These are phyloP conservation scores for Poronia punctata DNA, from an alignment of 495 filamentous ascomycete genomes.

Conservation along the genomic window DNA sequence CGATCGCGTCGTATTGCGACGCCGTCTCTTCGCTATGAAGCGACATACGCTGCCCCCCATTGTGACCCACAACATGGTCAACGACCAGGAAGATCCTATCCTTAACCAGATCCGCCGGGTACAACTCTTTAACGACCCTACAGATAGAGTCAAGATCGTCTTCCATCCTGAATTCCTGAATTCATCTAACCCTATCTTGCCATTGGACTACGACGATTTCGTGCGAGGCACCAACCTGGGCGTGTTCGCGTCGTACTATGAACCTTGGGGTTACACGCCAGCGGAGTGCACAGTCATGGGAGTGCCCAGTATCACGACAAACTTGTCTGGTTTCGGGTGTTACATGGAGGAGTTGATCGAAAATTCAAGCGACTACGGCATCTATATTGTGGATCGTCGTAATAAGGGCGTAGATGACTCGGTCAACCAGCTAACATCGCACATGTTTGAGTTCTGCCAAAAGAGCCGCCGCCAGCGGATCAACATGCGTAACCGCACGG, in stretches of 20 bases:
- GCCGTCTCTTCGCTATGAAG: slow-evolving; percentile 94
- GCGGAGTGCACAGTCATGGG: slow-evolving; percentile 99
- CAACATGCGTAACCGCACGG: slow-evolving; percentile 97
- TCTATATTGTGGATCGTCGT: slow-evolving; percentile 96
- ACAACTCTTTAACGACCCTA: slow-evolving; percentile 91
- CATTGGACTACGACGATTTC: slow-evolving; percentile 97
- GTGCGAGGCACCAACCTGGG: slow-evolving; percentile 94
- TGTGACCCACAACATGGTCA: slow-evolving; percentile 99
- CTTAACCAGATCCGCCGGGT: slow-evolving; percentile 94
- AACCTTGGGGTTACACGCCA: slow-evolving; percentile 98
- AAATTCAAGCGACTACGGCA: slow-evolving; percentile 94
- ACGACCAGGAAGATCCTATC: slow-evolving; percentile 88
- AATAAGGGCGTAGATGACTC: slow-evolving; percentile 95
- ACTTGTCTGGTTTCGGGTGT: slow-evolving; percentile 94
- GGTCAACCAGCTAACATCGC: slow-evolving; percentile 85
- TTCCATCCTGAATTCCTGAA: slow-evolving; percentile 98
- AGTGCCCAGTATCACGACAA: slow-evolving; percentile 96
- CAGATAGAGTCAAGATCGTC: slow-evolving; percentile 91
- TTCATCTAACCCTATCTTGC: slow-evolving; percentile 89
- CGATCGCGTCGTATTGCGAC: slow-evolving; percentile 87
- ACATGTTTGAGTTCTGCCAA: slow-evolving; percentile 91
- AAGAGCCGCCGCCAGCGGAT: slow-evolving; percentile 95
- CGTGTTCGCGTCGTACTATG: slow-evolving; percentile 95
- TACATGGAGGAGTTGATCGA: slow-evolving; percentile 99
- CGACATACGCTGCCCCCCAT: slow-evolving; percentile 82